Evolutionary conservation across 495 filamentous ascomycete species (phyloP).

Genomic region (Hypoxylon cercidicola): DNA sequence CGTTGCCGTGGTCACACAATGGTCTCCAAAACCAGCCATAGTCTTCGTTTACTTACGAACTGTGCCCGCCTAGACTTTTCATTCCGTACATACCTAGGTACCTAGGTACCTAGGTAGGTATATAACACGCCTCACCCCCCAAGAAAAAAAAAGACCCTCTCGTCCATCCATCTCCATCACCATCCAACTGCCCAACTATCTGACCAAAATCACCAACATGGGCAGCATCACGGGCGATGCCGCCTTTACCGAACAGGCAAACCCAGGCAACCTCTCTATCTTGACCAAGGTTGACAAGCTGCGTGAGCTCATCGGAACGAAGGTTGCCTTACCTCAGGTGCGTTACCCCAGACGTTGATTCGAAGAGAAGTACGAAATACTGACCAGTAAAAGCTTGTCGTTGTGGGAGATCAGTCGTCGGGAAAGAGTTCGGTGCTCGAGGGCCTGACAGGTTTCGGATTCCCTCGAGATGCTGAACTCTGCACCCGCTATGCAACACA

Average conservation of each 20-base stretch:
- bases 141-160: not conserved
- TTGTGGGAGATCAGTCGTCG: slow-evolving; percentile 62
- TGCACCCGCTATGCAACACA: slow-evolving; percentile 70
- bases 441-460: slow-evolving; percentile 61
- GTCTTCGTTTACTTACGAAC: no score
- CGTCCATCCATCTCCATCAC: not conserved
- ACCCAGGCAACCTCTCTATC: slow-evolving; percentile 35
- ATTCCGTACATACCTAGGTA: no score
- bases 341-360: not conserved
- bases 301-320: slow-evolving; percentile 53
- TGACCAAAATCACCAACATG: slow-evolving; percentile 25
- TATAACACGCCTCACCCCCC: not conserved
- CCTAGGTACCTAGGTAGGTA: no score
- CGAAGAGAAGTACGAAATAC: not conserved
- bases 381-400: slow-evolving; percentile 51
- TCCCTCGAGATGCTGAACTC: slow-evolving; percentile 62
- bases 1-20: not conserved
- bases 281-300: slow-evolving; percentile 52
- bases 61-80: no score
- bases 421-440: slow-evolving; percentile 66
- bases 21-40: no score
- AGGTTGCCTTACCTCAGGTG: slow-evolving; percentile 52
- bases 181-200: not conserved
- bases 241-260: slow-evolving; percentile 2
- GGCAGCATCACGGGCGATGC: slow-evolving; percentile 1